These are phyloP conservation scores for Salix caprea DNA, from an alignment of 345 rosid species.

Conservation along the genomic window DNA sequence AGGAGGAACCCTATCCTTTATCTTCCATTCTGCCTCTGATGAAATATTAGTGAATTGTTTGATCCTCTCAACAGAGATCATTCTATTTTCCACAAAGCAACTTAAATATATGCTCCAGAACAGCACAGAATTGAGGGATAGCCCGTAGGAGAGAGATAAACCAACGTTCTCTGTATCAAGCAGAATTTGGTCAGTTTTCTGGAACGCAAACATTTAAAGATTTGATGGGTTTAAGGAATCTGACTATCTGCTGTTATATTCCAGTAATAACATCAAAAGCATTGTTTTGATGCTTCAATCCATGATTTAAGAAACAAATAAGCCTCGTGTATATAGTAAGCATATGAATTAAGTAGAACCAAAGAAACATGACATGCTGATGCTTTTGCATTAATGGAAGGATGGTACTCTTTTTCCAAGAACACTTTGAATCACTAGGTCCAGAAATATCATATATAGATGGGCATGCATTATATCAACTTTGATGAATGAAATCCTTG, in stretches of 20 bases:
- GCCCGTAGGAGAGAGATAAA: slow-evolving; percentile 80
- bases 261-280: not conserved
- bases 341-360: not conserved
- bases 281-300: not conserved
- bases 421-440: not conserved
- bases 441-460: not conserved
- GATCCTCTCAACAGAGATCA: slow-evolving; percentile 92
- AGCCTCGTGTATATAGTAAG: not conserved
- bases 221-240: not conserved
- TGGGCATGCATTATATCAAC: not conserved
- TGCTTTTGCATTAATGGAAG: not conserved
- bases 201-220: not conserved
- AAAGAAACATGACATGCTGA: not conserved
- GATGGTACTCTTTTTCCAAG: not conserved
- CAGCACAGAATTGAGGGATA: slow-evolving; percentile 77
- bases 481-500: not conserved
- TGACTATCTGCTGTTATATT: not conserved
- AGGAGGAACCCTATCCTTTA: slow-evolving; percentile 55
- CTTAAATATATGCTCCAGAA: slow-evolving; percentile 76
- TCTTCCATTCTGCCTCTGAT: slow-evolving; percentile 76
- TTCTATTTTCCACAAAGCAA: slow-evolving; percentile 84
- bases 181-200: slow-evolving; percentile 5
- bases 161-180: slow-evolving; percentile 71
- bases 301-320: not conserved
- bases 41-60: slow-evolving; percentile 80